Evolutionary conservation across 306 rosid genomes (phyloP), one percentile per base, ranked within the genome.

Genomic region (Ammopiptanthus mongolicus): DNA sequence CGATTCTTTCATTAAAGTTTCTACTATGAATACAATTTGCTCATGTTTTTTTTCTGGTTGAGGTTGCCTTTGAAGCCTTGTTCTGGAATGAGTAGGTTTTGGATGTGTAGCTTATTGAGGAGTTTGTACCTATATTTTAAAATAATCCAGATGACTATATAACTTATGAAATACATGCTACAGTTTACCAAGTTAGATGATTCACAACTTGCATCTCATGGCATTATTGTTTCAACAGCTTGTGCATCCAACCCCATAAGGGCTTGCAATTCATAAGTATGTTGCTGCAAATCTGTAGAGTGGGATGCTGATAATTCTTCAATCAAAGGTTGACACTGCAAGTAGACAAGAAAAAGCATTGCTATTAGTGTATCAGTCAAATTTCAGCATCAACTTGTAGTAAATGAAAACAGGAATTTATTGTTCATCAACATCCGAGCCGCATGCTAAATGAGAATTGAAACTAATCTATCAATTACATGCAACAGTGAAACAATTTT

Each of bases 221-320:
- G 96, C 83, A 92, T 68, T 74, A 88, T 87, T 77, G 56, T 70
- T 74, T 80, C 84, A 41, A 86, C 81, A 51, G 92, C 91, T 77
- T 34, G 79, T 59, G 86, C 79, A 73, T 88, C 90, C 84, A 90
- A 84, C 48, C 86, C 77, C 60, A 73, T 19, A 61, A 88, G 84
- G 62, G 87, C 89, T 87, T 87, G 98, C 84, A 90, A 86, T 84
- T 93, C 98, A 84, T 93, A 90, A 8, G 98, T 95, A 73, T 93
- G 97, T 74, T 93, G 98, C 86, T 93, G 97, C 88, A 93, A 78
- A 85, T 93, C 98, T 21, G 93, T 90, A 56, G 94, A 92, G 84
- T 92, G 86, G 74, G 98, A 90, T 33, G 98, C 96, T 57, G 89
- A 83, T 78, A 90, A 72, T 73, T 87, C 96, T 84, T 93, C 98